These are phyloP conservation scores for Paratinospora sagittata DNA, from an alignment of 164 flowering plant genomes.

Conservation along the genomic window DNA sequence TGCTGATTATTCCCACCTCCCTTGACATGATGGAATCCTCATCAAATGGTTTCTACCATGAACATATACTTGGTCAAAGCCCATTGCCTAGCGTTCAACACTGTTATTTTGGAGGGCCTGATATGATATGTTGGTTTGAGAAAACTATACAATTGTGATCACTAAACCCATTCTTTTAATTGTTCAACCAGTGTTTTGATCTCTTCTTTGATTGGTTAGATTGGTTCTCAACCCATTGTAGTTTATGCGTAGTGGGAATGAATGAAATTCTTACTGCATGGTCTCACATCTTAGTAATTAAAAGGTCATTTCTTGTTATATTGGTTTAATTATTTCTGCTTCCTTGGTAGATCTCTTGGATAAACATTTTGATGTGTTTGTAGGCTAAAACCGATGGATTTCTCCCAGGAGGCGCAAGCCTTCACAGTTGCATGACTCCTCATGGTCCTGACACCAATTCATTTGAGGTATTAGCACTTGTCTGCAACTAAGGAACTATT, in stretches of 20 bases:
- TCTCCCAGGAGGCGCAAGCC: constrained; percentile 95
- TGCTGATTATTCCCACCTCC: background rate
- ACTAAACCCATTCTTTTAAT: background rate
- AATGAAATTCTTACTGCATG: too few species aligned
- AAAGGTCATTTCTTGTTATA: background rate
- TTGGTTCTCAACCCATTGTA: background rate
- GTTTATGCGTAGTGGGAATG: too few species aligned
- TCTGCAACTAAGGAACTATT: background rate
- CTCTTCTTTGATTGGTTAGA: background rate
- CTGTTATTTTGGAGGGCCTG: background rate
- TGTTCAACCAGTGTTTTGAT: background rate
- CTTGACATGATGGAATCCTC: background rate
- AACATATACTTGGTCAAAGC: background rate
- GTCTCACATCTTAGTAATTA: too few species aligned
- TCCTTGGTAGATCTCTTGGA: background rate
- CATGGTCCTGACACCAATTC: constrained; percentile 97
- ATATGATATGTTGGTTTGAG: background rate
- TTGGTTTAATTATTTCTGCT: background rate
- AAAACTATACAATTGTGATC: background rate
- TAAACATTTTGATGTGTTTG: constrained; percentile 5
- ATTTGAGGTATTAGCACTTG: constrained; percentile 52
- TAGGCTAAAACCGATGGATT: constrained; percentile 95
- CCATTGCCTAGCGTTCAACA: background rate
- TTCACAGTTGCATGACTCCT: constrained; percentile 98
- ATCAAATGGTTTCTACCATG: background rate